Evolutionary conservation across 768 basidiomycete genomes (phyloP), one percentile per base, ranked within the genome.

Genomic region (Lentinula sp.): DNA sequence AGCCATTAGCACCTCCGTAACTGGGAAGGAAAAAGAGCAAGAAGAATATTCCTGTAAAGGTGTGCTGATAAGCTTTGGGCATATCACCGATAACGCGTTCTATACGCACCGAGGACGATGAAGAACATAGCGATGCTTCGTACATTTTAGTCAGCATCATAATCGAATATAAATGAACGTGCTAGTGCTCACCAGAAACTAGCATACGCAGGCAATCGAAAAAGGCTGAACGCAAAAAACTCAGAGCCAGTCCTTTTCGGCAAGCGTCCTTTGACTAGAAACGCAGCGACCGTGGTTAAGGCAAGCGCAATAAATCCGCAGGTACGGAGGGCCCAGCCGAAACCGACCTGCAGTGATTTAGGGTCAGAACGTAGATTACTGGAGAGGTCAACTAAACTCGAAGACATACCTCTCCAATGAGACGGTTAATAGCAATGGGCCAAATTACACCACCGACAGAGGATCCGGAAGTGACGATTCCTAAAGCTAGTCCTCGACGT

Each of bases 371-470:
- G 23, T 23, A 3, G 23, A 23, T 23, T 23, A 3, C 23, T 23
- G 23, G 23, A 23, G 23, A 23, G 23, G 23, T 23, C 23, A 23
- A 23, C 23, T 23, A 23, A 23, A 23, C 23, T 23, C 23, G 3
- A 23, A 23, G 23, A 23, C 50, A 51, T 51, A 9, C 16, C 8
- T 33, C 32, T 64, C 55, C 57, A 57, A 66, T 66, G 9, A 66
- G 51, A 42, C 59, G 61, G 43, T 66, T 57, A 23, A 64, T 62
- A 9, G 60, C 50, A 35, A 66, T 66, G 18, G 65, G 65, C 63
- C 63, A 66, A 20, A 66, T 57, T 12, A 66, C 65, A 45, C 65
- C 65, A 1, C 65, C 65, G 18, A 66, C 53, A n/a, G 65, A 60
- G n/a, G 64, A 61, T 18, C 66, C 66, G n/a, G 62, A 63, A 12